phyloP scores from a whole-genome alignment of 2,329 filamentous ascomycete genomes.

The Pyrenophora teres region DNA sequence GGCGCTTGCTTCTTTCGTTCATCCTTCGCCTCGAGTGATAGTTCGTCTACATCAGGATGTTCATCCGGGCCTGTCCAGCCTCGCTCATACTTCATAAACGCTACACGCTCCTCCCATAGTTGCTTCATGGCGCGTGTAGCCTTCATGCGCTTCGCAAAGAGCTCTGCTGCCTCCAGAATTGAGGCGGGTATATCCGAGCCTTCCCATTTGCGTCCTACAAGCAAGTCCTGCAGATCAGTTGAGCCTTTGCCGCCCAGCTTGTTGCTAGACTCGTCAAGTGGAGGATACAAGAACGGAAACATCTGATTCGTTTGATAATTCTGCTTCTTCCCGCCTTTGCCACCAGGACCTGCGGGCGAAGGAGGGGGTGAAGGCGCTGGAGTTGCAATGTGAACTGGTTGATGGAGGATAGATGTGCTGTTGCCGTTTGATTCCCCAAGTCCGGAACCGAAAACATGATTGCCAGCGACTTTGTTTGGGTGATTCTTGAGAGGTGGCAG shows the following conservation, averaged over 20 bases:
- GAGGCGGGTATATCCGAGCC: constrained; percentile 93
- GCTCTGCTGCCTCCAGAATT: constrained; percentile 89
- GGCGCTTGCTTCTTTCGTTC: constrained; percentile 45
- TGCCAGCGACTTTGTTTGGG: constrained; percentile 58
- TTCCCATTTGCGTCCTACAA: constrained; percentile 87
- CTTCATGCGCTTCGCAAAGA: constrained; percentile 87
- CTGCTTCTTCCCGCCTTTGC: constrained; percentile 96
- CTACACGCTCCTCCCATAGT: constrained; percentile 91
- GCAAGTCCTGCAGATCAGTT: constrained; percentile 75
- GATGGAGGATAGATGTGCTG: constrained; percentile 79
- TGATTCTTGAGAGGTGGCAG: constrained; percentile 83
- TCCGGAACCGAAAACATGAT: constrained; percentile 57
- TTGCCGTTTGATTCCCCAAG: constrained; percentile 54
- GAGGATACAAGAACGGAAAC: constrained; percentile 96
- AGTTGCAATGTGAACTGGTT: constrained; percentile 98
- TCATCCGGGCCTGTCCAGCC: constrained; percentile 72
- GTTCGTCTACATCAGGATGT: constrained; percentile 52
- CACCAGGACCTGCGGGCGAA: constrained; percentile 79
- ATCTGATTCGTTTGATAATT: constrained; percentile 99
- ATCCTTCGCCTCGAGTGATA: constrained; percentile 45
- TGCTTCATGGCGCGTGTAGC: constrained; percentile 92
- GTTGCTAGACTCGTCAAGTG: constrained; percentile 85
- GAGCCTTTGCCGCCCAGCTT: constrained; percentile 86
- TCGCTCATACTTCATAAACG: constrained; percentile 87
- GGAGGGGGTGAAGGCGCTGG: constrained; percentile 94